These are phyloP conservation scores for Somion occarium DNA, from an alignment of 1,284 basidiomycete genomes.

Conservation along the genomic window DNA sequence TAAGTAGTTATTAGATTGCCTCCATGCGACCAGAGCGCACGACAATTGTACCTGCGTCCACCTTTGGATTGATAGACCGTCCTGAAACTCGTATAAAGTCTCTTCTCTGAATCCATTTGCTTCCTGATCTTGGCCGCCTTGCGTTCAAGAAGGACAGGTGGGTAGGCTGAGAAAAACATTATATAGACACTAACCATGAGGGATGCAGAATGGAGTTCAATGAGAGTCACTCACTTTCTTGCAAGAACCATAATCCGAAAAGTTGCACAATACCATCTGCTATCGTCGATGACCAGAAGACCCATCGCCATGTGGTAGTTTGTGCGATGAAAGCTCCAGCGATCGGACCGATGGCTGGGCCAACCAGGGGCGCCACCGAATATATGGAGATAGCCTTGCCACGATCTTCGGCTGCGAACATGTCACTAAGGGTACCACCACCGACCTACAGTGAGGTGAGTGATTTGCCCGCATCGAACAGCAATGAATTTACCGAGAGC, in stretches of 20 bases:
- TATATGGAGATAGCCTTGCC: slow-evolving; percentile 67
- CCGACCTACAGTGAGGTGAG: slow-evolving; percentile 43
- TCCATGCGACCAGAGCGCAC: slow-evolving; percentile 21
- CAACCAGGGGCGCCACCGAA: slow-evolving; percentile 58
- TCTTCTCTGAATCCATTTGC: slow-evolving; percentile 42
- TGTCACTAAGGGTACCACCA: slow-evolving; percentile 67
- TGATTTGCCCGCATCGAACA: background rate
- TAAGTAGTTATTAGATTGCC: slow-evolving; percentile 3
- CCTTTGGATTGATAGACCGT: background rate
- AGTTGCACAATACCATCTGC: slow-evolving; percentile 45
- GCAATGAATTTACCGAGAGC: slow-evolving; percentile 37
- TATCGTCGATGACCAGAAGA: slow-evolving; percentile 63
- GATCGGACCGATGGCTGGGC: slow-evolving; percentile 62
- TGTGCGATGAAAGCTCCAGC: slow-evolving; percentile 62
- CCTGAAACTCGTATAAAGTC: slow-evolving; percentile 12
- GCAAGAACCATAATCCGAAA: slow-evolving; percentile 51
- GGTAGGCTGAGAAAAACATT: slow-evolving; percentile 45
- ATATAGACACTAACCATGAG: background rate
- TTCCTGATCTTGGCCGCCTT: slow-evolving; percentile 52
- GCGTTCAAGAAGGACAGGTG: slow-evolving; percentile 54
- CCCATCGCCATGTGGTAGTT: slow-evolving; percentile 61
- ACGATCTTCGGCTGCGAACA: slow-evolving; percentile 65
- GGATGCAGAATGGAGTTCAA: background rate
- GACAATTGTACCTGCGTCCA: background rate
- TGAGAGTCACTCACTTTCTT: slow-evolving; percentile 48